phyloP scores from a whole-genome alignment of 176 grass and related monocot genomes.

The Saccharum officinarum region DNA sequence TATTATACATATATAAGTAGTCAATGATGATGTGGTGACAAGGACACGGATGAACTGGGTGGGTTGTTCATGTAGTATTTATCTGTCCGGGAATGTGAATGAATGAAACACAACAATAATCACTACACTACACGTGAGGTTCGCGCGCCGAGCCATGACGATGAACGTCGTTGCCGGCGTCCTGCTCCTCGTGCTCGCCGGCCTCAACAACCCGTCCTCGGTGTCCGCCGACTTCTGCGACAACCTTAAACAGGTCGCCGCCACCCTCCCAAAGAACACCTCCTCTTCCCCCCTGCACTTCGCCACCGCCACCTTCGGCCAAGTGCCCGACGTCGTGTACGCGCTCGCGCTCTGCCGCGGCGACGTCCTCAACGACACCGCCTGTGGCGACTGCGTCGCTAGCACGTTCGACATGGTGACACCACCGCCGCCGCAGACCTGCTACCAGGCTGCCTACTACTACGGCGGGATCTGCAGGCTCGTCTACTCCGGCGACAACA shows the following conservation, averaged over 20 bases:
- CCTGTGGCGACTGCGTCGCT: neutral
- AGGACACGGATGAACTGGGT: neutral
- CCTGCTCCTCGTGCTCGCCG: neutral
- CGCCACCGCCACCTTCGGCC: conserved; percentile 4
- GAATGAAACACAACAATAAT: neutral
- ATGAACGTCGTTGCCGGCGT: neutral
- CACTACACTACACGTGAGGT: neutral
- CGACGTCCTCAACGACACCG: neutral
- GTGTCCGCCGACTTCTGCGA: conserved; percentile 32
- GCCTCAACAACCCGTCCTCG: neutral
- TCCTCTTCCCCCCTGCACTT: conserved; percentile 27
- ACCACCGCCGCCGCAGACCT: neutral
- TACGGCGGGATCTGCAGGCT: neutral
- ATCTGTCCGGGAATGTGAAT: neutral
- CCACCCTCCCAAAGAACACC: neutral
- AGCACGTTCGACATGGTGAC: neutral
- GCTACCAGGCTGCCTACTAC: neutral
- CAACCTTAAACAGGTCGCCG: neutral
- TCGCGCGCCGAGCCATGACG: neutral
- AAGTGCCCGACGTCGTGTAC: neutral
- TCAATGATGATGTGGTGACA: neutral
- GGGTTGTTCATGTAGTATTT: neutral
- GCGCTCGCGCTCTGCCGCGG: conserved; percentile 49
- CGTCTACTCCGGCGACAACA: neutral
- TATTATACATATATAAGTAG: neutral